Evolutionary conservation across 2,329 filamentous ascomycete genomes (phyloP).

Genomic region (Xylaria sp.): DNA sequence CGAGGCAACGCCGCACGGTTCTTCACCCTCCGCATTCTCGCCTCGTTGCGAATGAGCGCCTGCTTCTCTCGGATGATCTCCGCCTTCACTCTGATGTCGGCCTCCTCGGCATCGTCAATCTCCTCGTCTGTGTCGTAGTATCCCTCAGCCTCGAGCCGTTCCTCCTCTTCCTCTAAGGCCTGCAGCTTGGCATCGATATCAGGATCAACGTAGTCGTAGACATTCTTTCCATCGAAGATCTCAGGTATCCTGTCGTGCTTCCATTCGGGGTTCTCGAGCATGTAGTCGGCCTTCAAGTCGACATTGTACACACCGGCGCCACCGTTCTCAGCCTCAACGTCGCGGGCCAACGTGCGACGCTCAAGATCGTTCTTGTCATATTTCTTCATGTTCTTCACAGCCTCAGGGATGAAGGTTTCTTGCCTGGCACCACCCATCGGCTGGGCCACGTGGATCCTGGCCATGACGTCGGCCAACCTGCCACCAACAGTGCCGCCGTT

Average conservation of each 20-base stretch:
- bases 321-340: conserved; percentile 88
- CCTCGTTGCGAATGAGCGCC: conserved; percentile 87
- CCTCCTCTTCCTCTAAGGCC: conserved; percentile 92
- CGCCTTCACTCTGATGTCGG: conserved; percentile 86
- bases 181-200: conserved; percentile 94
- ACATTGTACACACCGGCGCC: conserved; percentile 96
- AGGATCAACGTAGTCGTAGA: conserved; percentile 95
- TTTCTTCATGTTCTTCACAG: conserved; percentile 77
- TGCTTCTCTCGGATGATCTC: conserved; percentile 96
- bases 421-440: conserved; percentile 79
- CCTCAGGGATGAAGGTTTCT: conserved; percentile 88
- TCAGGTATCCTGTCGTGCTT: conserved; percentile 96
- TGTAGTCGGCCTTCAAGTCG: conserved; percentile 85
- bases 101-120: conserved; percentile 85
- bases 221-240: conserved; percentile 92
- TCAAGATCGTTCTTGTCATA: conserved; percentile 91
- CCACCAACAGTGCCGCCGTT: conserved; percentile 75
- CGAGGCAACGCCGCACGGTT: conserved; percentile 93
- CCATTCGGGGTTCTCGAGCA: conserved; percentile 88
- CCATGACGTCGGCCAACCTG: conserved; percentile 85
- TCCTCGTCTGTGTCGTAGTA: conserved; percentile 87
- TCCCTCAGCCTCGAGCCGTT: conserved; percentile 85
- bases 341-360: conserved; percentile 76
- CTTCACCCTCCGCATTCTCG: conserved; percentile 96
- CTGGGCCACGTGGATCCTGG: conserved; percentile 95